Base-by-base conservation (phyloP, 2,329 filamentous ascomycete genomes). In the Cytospora chrysosperma region DNA sequence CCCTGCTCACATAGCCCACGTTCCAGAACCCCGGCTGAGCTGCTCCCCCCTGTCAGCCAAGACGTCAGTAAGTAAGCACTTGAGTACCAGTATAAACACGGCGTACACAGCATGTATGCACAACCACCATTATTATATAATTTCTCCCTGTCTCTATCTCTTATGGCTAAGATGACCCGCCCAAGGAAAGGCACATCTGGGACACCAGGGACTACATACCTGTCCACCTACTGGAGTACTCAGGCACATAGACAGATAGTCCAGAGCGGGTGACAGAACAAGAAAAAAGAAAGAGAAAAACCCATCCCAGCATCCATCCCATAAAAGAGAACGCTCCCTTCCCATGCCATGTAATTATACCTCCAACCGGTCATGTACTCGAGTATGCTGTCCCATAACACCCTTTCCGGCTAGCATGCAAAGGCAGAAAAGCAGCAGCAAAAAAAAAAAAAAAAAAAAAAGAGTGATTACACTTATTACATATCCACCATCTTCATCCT, bases 401-500 rank as follows among this genome's bases (percentile, higher is more conserved):
- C 43, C n/a, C n/a, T 47, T 47, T 24, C 43, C 43, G 24, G n/a
- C 59, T n/a, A 37, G n/a, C 58, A 34, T 61, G 34, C 28, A 61
- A 52, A 37, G 30, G 21, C 21, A 15, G 17, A 15, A 34, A 17
- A 17, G 19, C 21, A n/a, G 17, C 32, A 32, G 24, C 37, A 53
- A 49, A 43, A 30, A 6, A 40, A 19, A 40, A 37, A 61, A 15
- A 4, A 24, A 49, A 43, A 30, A 6, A 40, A 19, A 40, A 37
- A 61, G 10, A 4, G 15, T 13, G 26, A 12, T 19, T 15, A 21
- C 28, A 15, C 3, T n/a, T 28, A 24, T 66, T 60, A 72, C 43
- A 55, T 57, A 34, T 62, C 66, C 8, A 68, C 70, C 63, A 74
- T 64, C 57, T 68, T 72, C 65, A 72, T 72, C 67, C 72, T 72